phyloP scores from a whole-genome alignment of 2,329 filamentous ascomycete genomes.

The Cladophialophora psammophila region DNA sequence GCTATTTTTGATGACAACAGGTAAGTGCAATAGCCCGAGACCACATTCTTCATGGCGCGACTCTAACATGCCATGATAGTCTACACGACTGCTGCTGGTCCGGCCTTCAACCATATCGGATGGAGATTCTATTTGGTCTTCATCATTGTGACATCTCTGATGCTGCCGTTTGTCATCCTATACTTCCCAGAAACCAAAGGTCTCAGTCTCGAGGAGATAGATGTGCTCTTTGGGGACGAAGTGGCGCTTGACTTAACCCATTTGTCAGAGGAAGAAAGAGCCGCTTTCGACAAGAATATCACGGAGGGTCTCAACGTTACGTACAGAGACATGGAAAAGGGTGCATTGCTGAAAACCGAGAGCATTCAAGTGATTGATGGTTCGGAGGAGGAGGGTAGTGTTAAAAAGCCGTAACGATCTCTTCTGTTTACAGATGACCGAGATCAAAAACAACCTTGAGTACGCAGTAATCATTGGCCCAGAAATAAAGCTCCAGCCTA shows the following conservation, averaged over 20 bases:
- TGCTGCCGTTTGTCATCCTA: slow-evolving; percentile 43
- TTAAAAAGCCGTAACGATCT: background rate
- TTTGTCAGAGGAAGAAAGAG: slow-evolving; percentile 5
- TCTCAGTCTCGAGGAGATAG: slow-evolving; percentile 45
- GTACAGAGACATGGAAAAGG: background rate
- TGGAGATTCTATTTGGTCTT: slow-evolving; percentile 50
- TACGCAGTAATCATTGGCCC: background rate
- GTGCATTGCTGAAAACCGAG: background rate
- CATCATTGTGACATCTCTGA: slow-evolving; percentile 37
- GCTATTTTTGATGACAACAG: slow-evolving; percentile 38
- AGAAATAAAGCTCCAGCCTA: no score
- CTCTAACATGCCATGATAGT: slow-evolving; percentile 1
- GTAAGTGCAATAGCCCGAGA: slow-evolving; percentile 6
- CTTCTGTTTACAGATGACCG: background rate
- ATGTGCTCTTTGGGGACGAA: slow-evolving; percentile 45
- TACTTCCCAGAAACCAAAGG: slow-evolving; percentile 46
- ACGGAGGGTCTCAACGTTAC: background rate
- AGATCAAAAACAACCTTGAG: background rate
- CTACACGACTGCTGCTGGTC: slow-evolving; percentile 19
- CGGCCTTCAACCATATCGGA: slow-evolving; percentile 43
- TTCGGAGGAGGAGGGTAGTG: background rate
- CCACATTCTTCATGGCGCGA: background rate
- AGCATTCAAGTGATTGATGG: background rate
- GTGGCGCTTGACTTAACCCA: slow-evolving; percentile 14
- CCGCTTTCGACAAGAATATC: background rate